Evolutionary conservation across 2,329 filamentous ascomycete genomes (phyloP), one percentile per base, ranked within the genome.

Genomic region (Ramularia endophylla): DNA sequence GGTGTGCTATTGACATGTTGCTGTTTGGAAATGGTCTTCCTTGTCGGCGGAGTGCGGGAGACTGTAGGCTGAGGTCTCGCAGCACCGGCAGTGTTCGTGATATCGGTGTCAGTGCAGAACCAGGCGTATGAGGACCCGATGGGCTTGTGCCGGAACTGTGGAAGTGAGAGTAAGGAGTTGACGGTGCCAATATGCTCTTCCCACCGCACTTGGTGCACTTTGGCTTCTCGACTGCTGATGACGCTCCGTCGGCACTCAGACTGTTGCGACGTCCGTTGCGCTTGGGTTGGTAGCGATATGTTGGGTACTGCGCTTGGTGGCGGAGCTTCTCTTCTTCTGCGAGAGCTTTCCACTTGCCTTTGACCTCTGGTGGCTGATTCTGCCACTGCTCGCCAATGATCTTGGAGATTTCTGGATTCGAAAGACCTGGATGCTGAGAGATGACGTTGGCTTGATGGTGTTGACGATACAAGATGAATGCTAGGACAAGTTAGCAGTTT

Each of bases 391-490:
- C 80, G 38, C 90, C 90, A 54, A 97, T 94, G 55, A 97, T 94
- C 67, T 95, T 95, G 51, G 90, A 95, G 55, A 97, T 94, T 38
- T 95, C 87, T 3, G 90, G 90, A 65, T 97, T 97, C 33, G 89
- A 82, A 51, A 95, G 78, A 32, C 87, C 85, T n/a, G 89, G 90
- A 57, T 95, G 78, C 54, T 86, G 77, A 40, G 81, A 74, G 27
- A 89, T 84, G 37, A 97, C 87, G 36, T 79, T 73, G 13, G 85
- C 80, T 65, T 97, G 90, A 57, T 92, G 83, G 63, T 94, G 85
- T 63, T 97, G 89, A 28, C 92, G 87, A 70, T 95, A 98, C 55
- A 98, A 74, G 53, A 98, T 98, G 69, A 98, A 98, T 37, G 90
- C 92, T 98, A 64, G 62, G 61, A 59, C 8, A 52, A 11, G 51